Percentiles rank a stretch among this genome's conserved stretches.
Conservation (phyloP, 1,139 yeast species). For the Protomyces pachydermus region DNA sequence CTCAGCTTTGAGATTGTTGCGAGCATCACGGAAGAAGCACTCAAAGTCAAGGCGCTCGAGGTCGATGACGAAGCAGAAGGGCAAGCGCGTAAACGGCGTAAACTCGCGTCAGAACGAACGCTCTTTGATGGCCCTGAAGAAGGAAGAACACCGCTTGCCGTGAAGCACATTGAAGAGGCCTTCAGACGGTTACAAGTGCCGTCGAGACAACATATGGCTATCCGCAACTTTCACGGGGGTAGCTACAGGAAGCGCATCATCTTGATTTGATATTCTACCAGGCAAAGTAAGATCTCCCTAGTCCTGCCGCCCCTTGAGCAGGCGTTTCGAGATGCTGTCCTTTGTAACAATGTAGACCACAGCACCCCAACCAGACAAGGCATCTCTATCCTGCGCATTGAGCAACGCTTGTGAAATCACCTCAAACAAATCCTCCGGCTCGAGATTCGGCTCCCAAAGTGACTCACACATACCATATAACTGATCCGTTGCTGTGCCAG, state of each 20-base stretch:
- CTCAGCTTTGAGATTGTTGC: constrained; percentile 95
- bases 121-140: constrained; percentile 90
- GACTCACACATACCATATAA: constrained; percentile 83
- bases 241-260: constrained; percentile 10
- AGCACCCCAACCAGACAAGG: constrained; percentile 98
- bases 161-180: constrained; percentile 85
- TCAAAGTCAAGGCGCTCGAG: constrained; percentile 56
- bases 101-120: constrained; percentile 47
- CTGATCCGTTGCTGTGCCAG: constrained; percentile 95
- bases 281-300: constrained; percentile 34
- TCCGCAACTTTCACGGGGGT: constrained; percentile 13
- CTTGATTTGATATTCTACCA: background rate
- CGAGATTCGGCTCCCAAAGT: constrained; percentile 38
- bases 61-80: constrained; percentile 40
- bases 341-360: constrained; percentile 87
- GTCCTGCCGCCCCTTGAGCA: constrained; percentile 92
- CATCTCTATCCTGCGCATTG: constrained; percentile 96
- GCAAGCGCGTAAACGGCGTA: constrained; percentile 49
- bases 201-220: constrained; percentile 8
- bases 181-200: constrained; percentile 68
- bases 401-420: constrained; percentile 90
- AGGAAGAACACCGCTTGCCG: constrained; percentile 72
- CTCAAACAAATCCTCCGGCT: constrained; percentile 92
- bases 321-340: constrained; percentile 81
- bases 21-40: constrained; percentile 84